Percentiles rank a stretch among this genome's conserved stretches.
phyloP scores from a whole-genome alignment of 2,329 filamentous ascomycete species.

The Xylariaceae sp. region DNA sequence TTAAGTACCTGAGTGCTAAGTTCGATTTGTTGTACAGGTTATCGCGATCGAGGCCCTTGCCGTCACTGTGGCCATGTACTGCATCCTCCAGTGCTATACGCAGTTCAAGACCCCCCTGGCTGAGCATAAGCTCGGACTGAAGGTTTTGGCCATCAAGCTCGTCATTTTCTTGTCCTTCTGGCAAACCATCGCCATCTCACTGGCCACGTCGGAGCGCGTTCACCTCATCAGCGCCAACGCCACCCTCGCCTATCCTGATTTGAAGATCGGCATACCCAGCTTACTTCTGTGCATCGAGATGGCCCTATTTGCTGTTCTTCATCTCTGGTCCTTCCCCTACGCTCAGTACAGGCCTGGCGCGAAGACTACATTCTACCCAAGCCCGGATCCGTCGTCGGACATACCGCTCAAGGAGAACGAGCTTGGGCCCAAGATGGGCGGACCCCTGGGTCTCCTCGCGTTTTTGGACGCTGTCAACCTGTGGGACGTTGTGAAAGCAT shows the following conservation, averaged over 20 bases:
- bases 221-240: conserved; percentile 56
- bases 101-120: conserved; percentile 65
- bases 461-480: conserved; percentile 69
- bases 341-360: conserved; percentile 55
- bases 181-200: conserved; percentile 56
- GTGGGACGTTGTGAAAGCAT: conserved; percentile 77
- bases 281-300: conserved; percentile 79
- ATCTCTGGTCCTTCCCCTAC: conserved; percentile 79
- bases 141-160: conserved; percentile 81
- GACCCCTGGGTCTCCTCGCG: conserved; percentile 59
- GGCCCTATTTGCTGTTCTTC: conserved; percentile 71
- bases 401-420: conserved; percentile 39
- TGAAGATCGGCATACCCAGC: conserved; percentile 75
- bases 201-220: conserved; percentile 48
- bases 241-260: conserved; percentile 63
- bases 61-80: conserved; percentile 83
- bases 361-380: conserved; percentile 43
- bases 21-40: conserved; percentile 42
- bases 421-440: conserved; percentile 52
- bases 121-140: conserved; percentile 68
- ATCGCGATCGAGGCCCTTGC: conserved; percentile 64
- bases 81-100: conserved; percentile 79
- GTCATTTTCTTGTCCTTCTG: conserved; percentile 91
- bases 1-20: too few relatives aligned
- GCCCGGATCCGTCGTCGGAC: conserved; percentile 37